Conservation (phyloP, 805 yeast species). For the Kuraishia cidri region DNA sequence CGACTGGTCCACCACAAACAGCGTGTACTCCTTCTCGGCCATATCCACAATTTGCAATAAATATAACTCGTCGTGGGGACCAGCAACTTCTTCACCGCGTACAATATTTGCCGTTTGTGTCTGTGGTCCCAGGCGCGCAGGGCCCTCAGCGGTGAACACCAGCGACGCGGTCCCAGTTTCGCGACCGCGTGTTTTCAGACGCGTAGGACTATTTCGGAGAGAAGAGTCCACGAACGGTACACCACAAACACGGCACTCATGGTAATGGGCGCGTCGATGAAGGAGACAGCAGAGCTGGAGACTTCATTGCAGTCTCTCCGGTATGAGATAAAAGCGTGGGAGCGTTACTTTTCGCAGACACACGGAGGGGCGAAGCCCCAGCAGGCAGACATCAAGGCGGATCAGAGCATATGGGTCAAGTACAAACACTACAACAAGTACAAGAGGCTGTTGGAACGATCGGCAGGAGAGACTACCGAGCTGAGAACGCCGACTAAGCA, state of each 20-base stretch:
- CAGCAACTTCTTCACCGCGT: too few species aligned
- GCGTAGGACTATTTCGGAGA: neutral
- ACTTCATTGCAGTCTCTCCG: conserved; percentile 15
- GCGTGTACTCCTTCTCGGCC: conserved; percentile 6
- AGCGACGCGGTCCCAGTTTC: neutral
- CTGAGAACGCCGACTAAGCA: too few species aligned
- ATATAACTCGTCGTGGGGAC: too few species aligned
- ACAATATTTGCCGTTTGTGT: too few species aligned
- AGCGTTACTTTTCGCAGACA: conserved; percentile 27
- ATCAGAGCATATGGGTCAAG: conserved; percentile 20
- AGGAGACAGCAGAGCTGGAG: neutral
- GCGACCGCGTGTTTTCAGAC: neutral
- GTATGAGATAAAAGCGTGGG: conserved; percentile 44
- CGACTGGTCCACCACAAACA: conserved; percentile 36
- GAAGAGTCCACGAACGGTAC: neutral
- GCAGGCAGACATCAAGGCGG: conserved; percentile 32
- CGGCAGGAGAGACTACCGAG: too few species aligned
- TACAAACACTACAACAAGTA: conserved; percentile 19
- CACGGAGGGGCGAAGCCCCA: conserved; percentile 31
- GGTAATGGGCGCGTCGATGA: too few species aligned
- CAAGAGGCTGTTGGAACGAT: conserved; percentile 1
- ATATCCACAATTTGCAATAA: too few species aligned
- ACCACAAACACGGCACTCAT: neutral
- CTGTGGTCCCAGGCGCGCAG: too few species aligned
- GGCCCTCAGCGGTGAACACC: neutral